These are phyloP conservation scores for Colletotrichum sp. DNA, from an alignment of 2,329 filamentous ascomycete species.

Conservation along the genomic window DNA sequence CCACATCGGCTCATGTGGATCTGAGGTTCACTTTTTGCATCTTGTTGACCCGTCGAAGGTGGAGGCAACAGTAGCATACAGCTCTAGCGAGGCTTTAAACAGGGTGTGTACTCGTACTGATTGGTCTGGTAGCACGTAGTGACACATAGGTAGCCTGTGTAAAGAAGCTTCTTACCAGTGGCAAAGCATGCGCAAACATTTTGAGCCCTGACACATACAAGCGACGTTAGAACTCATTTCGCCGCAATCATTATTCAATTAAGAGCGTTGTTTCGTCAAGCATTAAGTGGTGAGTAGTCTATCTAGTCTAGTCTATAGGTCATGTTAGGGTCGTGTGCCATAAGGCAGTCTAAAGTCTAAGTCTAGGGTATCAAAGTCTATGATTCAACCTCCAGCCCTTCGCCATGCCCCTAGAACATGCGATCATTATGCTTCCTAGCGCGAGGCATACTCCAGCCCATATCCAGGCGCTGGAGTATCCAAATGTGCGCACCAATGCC, in stretches of 20 bases:
- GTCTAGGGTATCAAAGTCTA: not conserved
- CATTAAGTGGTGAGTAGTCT: not conserved
- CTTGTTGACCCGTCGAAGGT: not conserved
- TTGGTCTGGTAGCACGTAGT: not conserved
- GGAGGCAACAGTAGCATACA: not conserved
- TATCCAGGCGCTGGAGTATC: constrained; percentile 9
- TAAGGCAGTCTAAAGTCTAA: not conserved
- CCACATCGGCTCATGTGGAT: not conserved
- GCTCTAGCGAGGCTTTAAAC: not conserved
- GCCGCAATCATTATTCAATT: not conserved
- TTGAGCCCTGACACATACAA: not conserved
- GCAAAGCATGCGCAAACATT: not conserved
- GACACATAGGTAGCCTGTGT: not conserved
- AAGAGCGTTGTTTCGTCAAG: not conserved
- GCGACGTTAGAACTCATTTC: not conserved
- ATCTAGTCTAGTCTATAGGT: not conserved
- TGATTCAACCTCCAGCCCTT: not conserved
- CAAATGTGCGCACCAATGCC: constrained; percentile 22
- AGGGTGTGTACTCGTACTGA: not conserved
- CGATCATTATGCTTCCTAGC: not conserved
- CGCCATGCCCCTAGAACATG: not conserved
- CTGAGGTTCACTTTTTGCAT: not conserved
- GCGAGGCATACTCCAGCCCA: constrained; percentile 15
- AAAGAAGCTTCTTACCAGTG: not conserved
- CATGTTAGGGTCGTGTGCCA: not conserved